Evolutionary conservation across 331 rosid species (phyloP), one percentile per base, ranked within the genome.

Genomic region (Quercus phellos): DNA sequence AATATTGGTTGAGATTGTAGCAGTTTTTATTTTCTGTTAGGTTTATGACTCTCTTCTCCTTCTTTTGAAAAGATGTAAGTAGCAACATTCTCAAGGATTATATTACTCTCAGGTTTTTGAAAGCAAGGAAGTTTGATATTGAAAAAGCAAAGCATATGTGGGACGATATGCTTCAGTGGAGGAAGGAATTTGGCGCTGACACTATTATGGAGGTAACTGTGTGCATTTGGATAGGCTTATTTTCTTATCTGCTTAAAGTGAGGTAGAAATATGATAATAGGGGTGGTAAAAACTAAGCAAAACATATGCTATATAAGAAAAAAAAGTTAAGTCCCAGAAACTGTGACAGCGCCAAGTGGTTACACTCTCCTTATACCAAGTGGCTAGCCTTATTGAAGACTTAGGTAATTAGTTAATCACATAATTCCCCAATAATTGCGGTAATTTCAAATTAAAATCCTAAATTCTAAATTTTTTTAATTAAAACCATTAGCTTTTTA

Each of bases 121-220:
- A 95, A 83, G 99, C 99, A 71, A 93, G 99, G 80, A 95, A 92
- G 77, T 91, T 95, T 73, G 99, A 95, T 76, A 67, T 85, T 43
- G 98, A 95, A 74, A 95, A 88, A 26, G 97, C 99, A 72, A 95
- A 92, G 93, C 89, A 89, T 85, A 95, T 95, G 99, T 95, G 98
- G 98, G 94, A 92, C 2, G 98, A 95, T 83, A 95, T 95, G 99
- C 89, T 95, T 61, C 91, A 89, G 73, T 95, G 99, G 99, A 91
- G 99, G 86, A 91, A 82, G 86, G 99, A 95, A 10, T 95, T 88
- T 70, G 90, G 93, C 56, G 86, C 90, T 24, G 97, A 95, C 89
- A 87, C 96, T 35, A 86, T 95, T 43, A 87, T 82, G 87, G 93
- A 92, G 93, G 99, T 95, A 79, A 81, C 12, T 59, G 11, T 46